Evolutionary conservation across 116 monocot genomes (phyloP).

Genomic region (Posidonia oceanica): DNA sequence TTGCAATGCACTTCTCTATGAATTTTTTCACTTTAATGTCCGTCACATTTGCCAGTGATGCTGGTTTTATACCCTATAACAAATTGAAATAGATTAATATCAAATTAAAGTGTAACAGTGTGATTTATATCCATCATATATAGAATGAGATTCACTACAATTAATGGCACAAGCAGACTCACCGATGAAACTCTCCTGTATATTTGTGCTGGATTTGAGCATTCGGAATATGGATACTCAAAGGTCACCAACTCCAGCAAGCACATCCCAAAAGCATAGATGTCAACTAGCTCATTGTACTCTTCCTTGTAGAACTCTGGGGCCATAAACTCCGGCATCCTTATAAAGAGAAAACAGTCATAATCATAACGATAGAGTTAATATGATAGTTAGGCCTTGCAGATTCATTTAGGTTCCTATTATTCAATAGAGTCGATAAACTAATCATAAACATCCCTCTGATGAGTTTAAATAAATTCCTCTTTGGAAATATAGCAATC

Average conservation of each 20-base stretch:
- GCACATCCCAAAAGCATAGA: slow-evolving; percentile 92
- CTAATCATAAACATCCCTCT: too few species aligned
- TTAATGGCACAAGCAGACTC: neutral
- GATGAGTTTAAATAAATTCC: too few species aligned
- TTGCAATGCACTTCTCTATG: slow-evolving; percentile 68
- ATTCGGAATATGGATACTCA: slow-evolving; percentile 71
- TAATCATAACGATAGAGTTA: neutral
- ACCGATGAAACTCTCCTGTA: slow-evolving; percentile 57
- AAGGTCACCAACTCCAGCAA: slow-evolving; percentile 64
- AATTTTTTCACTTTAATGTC: slow-evolving; percentile 41
- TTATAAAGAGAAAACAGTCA: slow-evolving; percentile 14
- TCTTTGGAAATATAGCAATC: too few species aligned
- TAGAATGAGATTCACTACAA: too few species aligned
- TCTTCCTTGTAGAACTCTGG: slow-evolving; percentile 85
- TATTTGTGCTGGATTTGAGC: slow-evolving; percentile 67
- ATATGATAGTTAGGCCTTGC: neutral
- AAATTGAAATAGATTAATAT: neutral
- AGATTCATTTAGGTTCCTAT: too few species aligned
- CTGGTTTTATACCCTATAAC: slow-evolving; percentile 55
- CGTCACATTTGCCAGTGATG: slow-evolving; percentile 45
- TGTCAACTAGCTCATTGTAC: slow-evolving; percentile 74
- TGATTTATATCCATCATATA: too few species aligned
- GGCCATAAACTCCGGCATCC: slow-evolving; percentile 83
- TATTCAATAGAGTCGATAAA: too few species aligned
- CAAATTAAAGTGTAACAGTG: too few species aligned